Percentiles rank a stretch among this genome's conserved stretches.
phyloP scores from a whole-genome alignment of 2,329 filamentous ascomycete genomes.

The Fusarium chaquense region DNA sequence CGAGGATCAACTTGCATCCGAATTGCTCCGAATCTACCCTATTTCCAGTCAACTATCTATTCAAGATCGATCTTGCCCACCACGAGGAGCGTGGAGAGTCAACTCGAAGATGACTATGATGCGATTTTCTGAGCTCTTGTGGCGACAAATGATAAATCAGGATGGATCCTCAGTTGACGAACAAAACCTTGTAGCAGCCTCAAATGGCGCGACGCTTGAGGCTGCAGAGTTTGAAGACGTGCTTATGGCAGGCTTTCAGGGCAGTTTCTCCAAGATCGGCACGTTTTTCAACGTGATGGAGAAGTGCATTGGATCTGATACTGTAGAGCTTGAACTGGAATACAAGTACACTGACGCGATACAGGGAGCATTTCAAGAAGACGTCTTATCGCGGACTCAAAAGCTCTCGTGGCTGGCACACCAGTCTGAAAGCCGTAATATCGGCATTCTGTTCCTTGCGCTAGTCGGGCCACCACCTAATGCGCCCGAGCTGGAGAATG shows the following conservation, averaged over 20 bases:
- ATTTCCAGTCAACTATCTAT: not conserved
- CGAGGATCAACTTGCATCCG: not conserved
- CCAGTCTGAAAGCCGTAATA: accelerated
- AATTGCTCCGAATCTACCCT: not conserved
- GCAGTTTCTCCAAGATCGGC: not conserved
- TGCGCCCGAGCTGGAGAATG: not conserved
- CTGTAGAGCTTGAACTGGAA: not conserved
- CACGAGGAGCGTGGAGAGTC: not conserved
- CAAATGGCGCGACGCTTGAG: not conserved
- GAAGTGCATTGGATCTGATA: not conserved
- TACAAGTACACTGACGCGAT: not conserved
- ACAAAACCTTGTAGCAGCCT: not conserved
- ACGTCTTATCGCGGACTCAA: not conserved
- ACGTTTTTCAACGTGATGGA: not conserved
- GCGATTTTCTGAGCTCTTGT: not conserved
- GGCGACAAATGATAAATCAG: not conserved
- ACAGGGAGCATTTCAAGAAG: not conserved
- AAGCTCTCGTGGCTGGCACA: accelerated
- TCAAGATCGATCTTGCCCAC: not conserved
- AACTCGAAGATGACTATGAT: not conserved
- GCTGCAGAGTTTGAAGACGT: not conserved
- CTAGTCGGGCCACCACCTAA: not conserved
- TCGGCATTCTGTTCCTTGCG: not conserved
- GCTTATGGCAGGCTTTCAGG: not conserved
- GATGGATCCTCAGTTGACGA: not conserved